Percentiles rank a stretch among this genome's conserved stretches.
phyloP scores from a whole-genome alignment of 495 filamentous ascomycete species.

The Talaromyces proteolyticus region DNA sequence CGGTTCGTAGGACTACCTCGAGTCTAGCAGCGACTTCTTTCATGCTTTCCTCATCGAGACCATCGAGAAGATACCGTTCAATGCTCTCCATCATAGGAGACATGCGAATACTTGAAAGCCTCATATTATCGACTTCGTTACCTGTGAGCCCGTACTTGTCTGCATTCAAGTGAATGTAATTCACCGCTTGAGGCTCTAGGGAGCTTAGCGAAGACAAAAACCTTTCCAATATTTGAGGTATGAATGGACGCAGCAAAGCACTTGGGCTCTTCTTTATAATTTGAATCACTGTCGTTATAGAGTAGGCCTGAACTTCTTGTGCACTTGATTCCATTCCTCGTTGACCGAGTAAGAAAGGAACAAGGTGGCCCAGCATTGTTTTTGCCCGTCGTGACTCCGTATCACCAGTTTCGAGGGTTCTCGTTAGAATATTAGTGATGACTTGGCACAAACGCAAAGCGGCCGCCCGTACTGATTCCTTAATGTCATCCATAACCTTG shows the following conservation, averaged over 20 bases:
- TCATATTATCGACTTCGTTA: constrained; percentile 80
- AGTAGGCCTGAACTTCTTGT: constrained; percentile 71
- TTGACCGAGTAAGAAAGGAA: constrained; percentile 87
- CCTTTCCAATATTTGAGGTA: constrained; percentile 74
- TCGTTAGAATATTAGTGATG: constrained; percentile 74
- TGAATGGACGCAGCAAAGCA: constrained; percentile 66
- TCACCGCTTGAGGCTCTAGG: constrained; percentile 78
- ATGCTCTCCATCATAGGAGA: constrained; percentile 95
- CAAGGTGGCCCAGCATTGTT: constrained; percentile 71
- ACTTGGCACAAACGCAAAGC: constrained; percentile 76
- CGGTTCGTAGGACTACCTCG: constrained; percentile 72
- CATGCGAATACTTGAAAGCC: constrained; percentile 68
- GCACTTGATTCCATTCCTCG: constrained; percentile 83
- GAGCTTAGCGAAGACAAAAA: constrained; percentile 76
- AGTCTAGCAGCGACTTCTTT: constrained; percentile 62
- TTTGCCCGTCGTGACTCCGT: constrained; percentile 61
- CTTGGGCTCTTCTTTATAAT: constrained; percentile 80
- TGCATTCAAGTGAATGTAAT: constrained; percentile 87
- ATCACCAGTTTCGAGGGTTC: constrained; percentile 75
- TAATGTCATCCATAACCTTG: constrained; percentile 86
- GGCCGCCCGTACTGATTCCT: constrained; percentile 76
- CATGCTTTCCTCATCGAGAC: constrained; percentile 73
- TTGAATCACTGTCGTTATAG: constrained; percentile 71
- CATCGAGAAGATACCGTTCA: constrained; percentile 75
- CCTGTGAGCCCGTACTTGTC: constrained; percentile 76